A percentile compares a stretch with the other conserved stretches of the same genome.
These are phyloP conservation scores for Ustilago cynodontis DNA, from an alignment of 1,284 basidiomycete genomes.

Conservation along the genomic window DNA sequence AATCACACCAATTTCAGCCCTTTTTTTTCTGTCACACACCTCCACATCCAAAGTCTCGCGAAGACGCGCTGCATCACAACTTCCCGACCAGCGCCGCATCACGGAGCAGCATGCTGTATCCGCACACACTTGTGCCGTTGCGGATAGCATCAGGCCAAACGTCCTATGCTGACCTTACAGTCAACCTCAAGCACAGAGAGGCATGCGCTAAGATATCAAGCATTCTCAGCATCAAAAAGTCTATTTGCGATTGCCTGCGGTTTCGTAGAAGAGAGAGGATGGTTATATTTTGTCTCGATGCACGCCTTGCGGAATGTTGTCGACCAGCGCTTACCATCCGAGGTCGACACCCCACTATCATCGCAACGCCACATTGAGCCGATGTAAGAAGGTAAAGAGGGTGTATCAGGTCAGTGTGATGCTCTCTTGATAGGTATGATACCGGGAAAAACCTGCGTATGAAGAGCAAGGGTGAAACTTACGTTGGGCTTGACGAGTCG, in stretches of 20 bases:
- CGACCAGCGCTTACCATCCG: conserved; percentile 16
- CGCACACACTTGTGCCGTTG: not conserved
- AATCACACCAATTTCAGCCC: not conserved
- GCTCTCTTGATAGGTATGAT: not conserved
- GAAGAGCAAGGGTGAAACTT: conserved; percentile 10
- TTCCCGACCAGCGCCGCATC: not conserved
- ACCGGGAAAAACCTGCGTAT: not conserved
- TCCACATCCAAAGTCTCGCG: conserved; percentile 16
- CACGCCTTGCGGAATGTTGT: not conserved
- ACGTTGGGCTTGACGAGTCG: conserved; percentile 55
- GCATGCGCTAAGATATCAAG: no score
- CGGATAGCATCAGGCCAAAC: not conserved
- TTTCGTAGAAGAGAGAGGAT: not conserved
- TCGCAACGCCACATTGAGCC: not conserved
- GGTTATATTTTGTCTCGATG: not conserved
- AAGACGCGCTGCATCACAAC: not conserved
- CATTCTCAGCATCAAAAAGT: not conserved
- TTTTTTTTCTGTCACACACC: conserved; percentile 17
- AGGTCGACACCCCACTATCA: conserved; percentile 56
- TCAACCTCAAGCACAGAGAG: no score
- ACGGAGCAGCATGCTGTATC: not conserved
- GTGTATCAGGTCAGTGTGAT: not conserved
- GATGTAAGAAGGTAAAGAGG: not conserved
- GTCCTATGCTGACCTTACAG: no score
- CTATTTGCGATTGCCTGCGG: not conserved